Evolutionary conservation across 345 rosid genomes (phyloP), one percentile per base, ranked within the genome.

Genomic region (Linum usitatissimum): DNA sequence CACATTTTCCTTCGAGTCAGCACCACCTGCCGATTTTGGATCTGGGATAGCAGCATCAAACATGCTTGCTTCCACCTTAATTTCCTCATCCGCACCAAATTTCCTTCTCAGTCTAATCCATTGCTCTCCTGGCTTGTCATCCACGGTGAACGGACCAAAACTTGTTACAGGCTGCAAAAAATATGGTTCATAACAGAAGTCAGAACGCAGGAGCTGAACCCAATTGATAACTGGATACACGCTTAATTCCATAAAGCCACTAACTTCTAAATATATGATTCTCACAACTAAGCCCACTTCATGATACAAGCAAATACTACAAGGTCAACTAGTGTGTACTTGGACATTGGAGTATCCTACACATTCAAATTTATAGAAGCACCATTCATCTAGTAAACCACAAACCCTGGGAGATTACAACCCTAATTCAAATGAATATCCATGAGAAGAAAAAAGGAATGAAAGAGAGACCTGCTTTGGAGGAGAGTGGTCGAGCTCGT

Each of bases 31-130:
- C n/a, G 79, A 58, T 67, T 78, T 75, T 18, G 87, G 65, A 56
- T 66, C 54, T 17, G 95, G 81, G 69, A 81, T 30, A 6, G 83
- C 79, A 60, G 82, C 95, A 74, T 89, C 91, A 71, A 92, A 82
- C 88, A 89, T 79, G 61, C 93, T 92, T 31, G 88, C 95, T 78
- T 89, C 96, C 30, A 92, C 78, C 60, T 76, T 82, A 56, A 92
- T 81, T 66, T 84, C 88, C 74, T 87, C 96, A n/a, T 66, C 79
- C 15, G 70, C 84, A 54, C 78, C 79, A 66, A 66, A 89, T 68
- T 75, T 81, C 66, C 86, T 83, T 63, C 60, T 79, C 82, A 92
- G 61, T 64, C 75, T 81, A 71, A 89, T 75, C 96, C 95, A 89
- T 55, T 85, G 93, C 73, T 92, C 91, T 18, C 98, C 97, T 6